A percentile compares a stretch with the other conserved stretches of the same genome.
These are phyloP conservation scores for Aegilops bicornis DNA, from an alignment of 176 grass and related monocot genomes.

Conservation along the genomic window DNA sequence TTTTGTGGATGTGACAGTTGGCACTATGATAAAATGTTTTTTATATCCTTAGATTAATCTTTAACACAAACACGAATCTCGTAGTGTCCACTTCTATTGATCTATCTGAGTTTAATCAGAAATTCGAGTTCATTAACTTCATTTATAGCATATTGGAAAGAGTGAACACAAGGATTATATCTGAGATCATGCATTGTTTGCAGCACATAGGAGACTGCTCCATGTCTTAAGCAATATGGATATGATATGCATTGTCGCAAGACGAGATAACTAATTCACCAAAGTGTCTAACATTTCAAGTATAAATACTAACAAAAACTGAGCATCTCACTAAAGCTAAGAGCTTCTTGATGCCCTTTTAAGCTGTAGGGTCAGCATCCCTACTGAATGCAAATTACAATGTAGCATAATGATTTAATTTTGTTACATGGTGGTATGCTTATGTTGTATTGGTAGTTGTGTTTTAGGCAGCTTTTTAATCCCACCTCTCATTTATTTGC, in stretches of 20 bases:
- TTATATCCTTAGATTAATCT: neutral
- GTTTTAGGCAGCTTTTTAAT: neutral
- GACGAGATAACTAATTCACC: neutral
- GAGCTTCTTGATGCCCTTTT: neutral
- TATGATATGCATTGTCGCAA: neutral
- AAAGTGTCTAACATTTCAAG: neutral
- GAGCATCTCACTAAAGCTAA: conserved; percentile 1
- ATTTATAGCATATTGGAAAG: neutral
- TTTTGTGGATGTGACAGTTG: conserved; percentile 3
- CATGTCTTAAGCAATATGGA: neutral
- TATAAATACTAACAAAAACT: neutral
- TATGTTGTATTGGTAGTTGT: neutral
- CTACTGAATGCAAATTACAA: neutral
- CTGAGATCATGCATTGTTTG: neutral
- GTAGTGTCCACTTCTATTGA: neutral
- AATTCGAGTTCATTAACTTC: neutral
- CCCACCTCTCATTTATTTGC: neutral
- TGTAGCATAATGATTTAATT: neutral
- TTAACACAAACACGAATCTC: neutral
- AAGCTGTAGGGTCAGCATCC: neutral
- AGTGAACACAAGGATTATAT: neutral
- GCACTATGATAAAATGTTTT: neutral
- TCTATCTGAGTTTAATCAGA: neutral
- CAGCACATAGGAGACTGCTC: neutral
- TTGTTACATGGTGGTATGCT: neutral